Evolutionary conservation across 331 rosid species (phyloP), one percentile per base, ranked within the genome.

Genomic region (Malus hybrid): DNA sequence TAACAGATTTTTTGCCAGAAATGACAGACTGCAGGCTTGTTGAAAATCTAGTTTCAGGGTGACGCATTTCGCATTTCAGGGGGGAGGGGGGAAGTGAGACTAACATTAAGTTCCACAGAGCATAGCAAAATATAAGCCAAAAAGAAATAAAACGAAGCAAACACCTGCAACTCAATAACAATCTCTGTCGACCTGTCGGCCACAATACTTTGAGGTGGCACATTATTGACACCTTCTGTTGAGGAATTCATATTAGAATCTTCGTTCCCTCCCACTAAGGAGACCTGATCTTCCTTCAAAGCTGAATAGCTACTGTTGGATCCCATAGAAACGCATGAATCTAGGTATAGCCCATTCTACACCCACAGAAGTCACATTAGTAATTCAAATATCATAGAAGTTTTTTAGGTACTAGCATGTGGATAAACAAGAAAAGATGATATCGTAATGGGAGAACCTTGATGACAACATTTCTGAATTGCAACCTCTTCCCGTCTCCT

Each of bases 281-380:
- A 83, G 76, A 92, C 97, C 33, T 78, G 77, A 73, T 94, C 99
- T 70, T 84, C 92, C 75, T 77, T 69, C 28, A 65, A 80, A 73
- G 82, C 97, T 66, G 96, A 92, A 86, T 94, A 94, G 75, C 97
- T 87, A 82, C 99, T 92, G 78, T 87, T 86, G 80, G 91, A 85
- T 84, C 96, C 97, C 80, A 94, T 90, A 74, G 78, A 90, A 74
- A 94, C 71, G 87, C 97, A 94, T 71, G 99, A 92, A 86, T 94
- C 99, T 87, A 94, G 78, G 75, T 81, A 77, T 11, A 70, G 79
- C 54, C 99, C 99, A 48, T 85, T 88, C 99, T 94, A 78, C 83
- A 80, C 20, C 16, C 75, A 76, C 56, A 72, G 68, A 82, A 46
- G 57, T 32, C 72, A 19, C 28, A 72, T 72, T 57, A n/a, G n/a